Evolutionary conservation across 2,329 filamentous ascomycete species (phyloP).

Genomic region (Arthrobotrys sphaeroides): DNA sequence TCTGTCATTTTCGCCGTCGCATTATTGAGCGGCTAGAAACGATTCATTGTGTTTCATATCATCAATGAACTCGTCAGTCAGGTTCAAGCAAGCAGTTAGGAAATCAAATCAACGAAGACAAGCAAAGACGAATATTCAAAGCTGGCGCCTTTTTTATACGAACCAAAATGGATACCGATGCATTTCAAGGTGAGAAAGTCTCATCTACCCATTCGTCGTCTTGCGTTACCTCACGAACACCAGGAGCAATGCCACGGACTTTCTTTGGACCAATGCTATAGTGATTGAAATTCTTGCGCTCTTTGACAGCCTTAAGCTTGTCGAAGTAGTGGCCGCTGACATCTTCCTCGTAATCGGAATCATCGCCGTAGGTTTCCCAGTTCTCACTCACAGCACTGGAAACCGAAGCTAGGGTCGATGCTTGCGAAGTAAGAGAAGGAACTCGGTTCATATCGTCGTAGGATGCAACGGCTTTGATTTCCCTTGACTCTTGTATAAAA

Average conservation of each 20-base stretch:
- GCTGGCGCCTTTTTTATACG: too few relatives aligned
- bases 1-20: conserved; percentile 35
- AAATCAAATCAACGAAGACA: not conserved
- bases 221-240: conserved; percentile 18
- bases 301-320: conserved; percentile 46
- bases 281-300: conserved; percentile 42
- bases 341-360: conserved; percentile 54
- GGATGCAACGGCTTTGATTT: conserved; percentile 8
- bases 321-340: conserved; percentile 49
- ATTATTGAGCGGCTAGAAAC: conserved; percentile 37
- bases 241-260: conserved; percentile 25
- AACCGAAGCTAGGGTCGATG: conserved; percentile 50
- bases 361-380: conserved; percentile 58
- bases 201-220: conserved; percentile 52
- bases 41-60: conserved; percentile 52
- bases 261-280: conserved; percentile 37
- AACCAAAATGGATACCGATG: conserved; percentile 3
- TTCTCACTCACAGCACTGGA: conserved; percentile 56
- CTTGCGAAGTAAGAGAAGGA: conserved; percentile 50
- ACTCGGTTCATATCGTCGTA: conserved; percentile 47
- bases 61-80: conserved; percentile 53
- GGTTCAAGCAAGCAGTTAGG: not conserved
- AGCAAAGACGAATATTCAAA: not conserved
- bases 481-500: conserved; percentile 10
- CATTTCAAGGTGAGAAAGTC: not conserved